phyloP scores from a whole-genome alignment of 768 basidiomycete species.

The Lentinula boryana region DNA sequence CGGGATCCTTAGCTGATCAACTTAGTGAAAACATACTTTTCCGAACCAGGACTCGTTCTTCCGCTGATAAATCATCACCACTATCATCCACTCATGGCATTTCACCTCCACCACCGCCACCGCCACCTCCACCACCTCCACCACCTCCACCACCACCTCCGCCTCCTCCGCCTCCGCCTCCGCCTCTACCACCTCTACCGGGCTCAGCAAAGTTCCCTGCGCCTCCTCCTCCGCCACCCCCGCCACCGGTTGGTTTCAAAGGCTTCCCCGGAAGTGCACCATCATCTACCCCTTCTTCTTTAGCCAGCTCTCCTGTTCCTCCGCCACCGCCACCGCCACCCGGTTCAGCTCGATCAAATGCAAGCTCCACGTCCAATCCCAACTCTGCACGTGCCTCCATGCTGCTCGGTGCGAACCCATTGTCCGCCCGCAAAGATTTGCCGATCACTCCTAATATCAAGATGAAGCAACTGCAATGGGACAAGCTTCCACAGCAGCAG shows the following conservation, averaged over 20 bases:
- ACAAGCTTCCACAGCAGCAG: slow-evolving; percentile 89
- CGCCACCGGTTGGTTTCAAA: slow-evolving; percentile 28
- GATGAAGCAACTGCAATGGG: slow-evolving; percentile 99
- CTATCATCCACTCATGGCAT: slow-evolving; percentile 23
- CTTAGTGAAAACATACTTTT: slow-evolving; percentile 52
- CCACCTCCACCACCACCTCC: slow-evolving; percentile 28
- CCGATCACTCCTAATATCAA: slow-evolving; percentile 78
- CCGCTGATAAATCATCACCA: slow-evolving; percentile 18
- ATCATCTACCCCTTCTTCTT: slow-evolving; percentile 8
- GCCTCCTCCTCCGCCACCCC: slow-evolving; percentile 30
- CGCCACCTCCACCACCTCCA: neutral
- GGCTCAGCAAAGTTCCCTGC: slow-evolving; percentile 19
- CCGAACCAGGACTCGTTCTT: slow-evolving; percentile 36
- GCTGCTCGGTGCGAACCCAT: slow-evolving; percentile 51
- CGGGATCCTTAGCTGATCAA: slow-evolving; percentile 56
- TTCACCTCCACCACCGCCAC: slow-evolving; percentile 16
- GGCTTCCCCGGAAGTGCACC: slow-evolving; percentile 15
- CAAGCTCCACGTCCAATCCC: slow-evolving; percentile 11
- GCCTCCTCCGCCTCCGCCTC: slow-evolving; percentile 12
- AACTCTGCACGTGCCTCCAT: slow-evolving; percentile 55
- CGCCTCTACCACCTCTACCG: slow-evolving; percentile 15
- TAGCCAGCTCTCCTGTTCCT: slow-evolving; percentile 17
- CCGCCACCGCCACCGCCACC: slow-evolving; percentile 26
- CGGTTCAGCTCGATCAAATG: slow-evolving; percentile 13
- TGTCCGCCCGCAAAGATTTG: slow-evolving; percentile 77